phyloP scores from a whole-genome alignment of 805 yeast species.

The Dipodascopsis uninucleata region DNA sequence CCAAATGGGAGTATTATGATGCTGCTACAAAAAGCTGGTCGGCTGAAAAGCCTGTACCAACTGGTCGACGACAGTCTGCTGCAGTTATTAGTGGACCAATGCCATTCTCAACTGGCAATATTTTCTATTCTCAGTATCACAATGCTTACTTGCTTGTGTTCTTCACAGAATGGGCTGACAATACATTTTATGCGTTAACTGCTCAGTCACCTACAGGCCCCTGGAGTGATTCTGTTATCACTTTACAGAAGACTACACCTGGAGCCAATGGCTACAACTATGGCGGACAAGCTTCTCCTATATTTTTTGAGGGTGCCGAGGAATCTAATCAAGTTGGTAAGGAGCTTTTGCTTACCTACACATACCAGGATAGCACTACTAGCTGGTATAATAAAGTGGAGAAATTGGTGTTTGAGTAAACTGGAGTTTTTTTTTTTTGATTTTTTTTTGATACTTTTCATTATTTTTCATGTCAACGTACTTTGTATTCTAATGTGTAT shows the following conservation, averaged over 20 bases:
- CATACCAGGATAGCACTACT: slow-evolving; percentile 15
- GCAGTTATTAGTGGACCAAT: slow-evolving; percentile 14
- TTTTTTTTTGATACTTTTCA: background rate
- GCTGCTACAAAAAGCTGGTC: slow-evolving; percentile 11
- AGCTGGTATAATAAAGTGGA: slow-evolving; percentile 21
- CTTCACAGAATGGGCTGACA: slow-evolving; percentile 20
- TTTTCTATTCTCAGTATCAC: slow-evolving; percentile 25
- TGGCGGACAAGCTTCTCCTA: slow-evolving; percentile 21
- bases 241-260: slow-evolving; percentile 8
- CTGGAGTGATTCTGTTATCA: slow-evolving; percentile 10
- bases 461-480: too few species aligned
- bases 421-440: background rate
- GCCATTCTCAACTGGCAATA: slow-evolving; percentile 22
- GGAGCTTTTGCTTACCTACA: slow-evolving; percentile 16
- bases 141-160: slow-evolving; percentile 19
- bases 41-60: slow-evolving; percentile 6
- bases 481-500: too few species aligned
- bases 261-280: slow-evolving; percentile 25
- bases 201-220: slow-evolving; percentile 22
- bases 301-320: slow-evolving; percentile 1
- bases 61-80: slow-evolving; percentile 7
- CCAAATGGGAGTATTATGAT: slow-evolving; percentile 19
- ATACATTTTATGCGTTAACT: slow-evolving; percentile 12
- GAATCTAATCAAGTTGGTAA: slow-evolving; percentile 5
- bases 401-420: slow-evolving; percentile 16